Evolutionary conservation across 345 rosid species (phyloP), one percentile per base, ranked within the genome.

Genomic region (Gossypium rotundifolium): DNA sequence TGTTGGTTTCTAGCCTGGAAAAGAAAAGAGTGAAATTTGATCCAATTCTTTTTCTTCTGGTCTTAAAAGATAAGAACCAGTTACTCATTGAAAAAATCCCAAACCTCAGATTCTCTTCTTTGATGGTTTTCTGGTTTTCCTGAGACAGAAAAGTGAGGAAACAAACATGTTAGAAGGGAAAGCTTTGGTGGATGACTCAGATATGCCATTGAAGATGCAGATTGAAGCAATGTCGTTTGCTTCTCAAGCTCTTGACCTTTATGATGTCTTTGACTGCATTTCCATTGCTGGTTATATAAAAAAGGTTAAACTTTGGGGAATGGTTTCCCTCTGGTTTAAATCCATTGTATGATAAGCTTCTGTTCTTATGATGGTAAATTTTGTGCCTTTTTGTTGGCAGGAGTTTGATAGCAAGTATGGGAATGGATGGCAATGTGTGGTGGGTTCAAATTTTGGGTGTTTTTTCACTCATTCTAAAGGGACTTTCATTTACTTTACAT

Each of bases 131-230:
- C 52, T 14, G 17, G n/a, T 14, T 51, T 51, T 51, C 2, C 16
- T 49, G 40, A 33, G 40, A 33, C 40, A 29, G 38, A 29, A 29
- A 29, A 29, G 38, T 4, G 38, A 29, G 38, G 38, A 29, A 29
- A 29, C 38, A 55, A 55, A 55, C 75, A 88, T 90, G 93, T 84
- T 90, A 82, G 93, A 88, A 86, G 96, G 96, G 1, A 90, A 87
- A 83, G 93, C 89, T 27, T 65, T 83, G 87, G 83, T 87, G 61
- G 91, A 91, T 72, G 98, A 94, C 81, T 88, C 96, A 66, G 97
- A 94, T 38, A 94, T 94, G 98, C 93, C 98, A 33, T 29, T 82
- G 81, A 94, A 90, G 87, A 90, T 94, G 98, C 98, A 90, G 85
- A 74, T 82, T 62, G 87, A 88, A 58, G 98, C 97, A 66, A 91